Evolutionary conservation across 352 stramenopile species (phyloP), one percentile per base, ranked within the genome.

Genomic region (Phytophthora podocarpi): DNA sequence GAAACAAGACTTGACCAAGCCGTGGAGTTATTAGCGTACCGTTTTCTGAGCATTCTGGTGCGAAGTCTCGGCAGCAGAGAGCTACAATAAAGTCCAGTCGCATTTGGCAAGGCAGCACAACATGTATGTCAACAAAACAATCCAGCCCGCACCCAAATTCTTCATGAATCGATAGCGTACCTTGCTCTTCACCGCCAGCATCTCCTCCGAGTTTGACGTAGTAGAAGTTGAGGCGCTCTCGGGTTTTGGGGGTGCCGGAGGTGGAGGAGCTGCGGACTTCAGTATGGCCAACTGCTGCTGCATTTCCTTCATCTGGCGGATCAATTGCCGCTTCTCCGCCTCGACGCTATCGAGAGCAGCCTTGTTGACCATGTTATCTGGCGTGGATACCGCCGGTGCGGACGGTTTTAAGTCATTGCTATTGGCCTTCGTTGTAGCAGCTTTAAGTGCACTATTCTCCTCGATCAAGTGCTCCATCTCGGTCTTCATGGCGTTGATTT

Each of bases 381-480:
- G 23, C 5, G 31, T 11, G 0, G 36, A 16, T 10, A 45, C 27
- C 13, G 10, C 30, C 15, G 32, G 40, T n/a, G 47, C 3, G 16
- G 58, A 24, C 0, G 52, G 12, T 13, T 68, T 64, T 1, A 21
- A 39, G 11, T 61, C 46, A 5, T 30, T 71, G 26, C 21, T 63
- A 4, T 13, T 52, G 10, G 34, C 5, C 24, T 64, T 60, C 9
- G 48, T 49, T 30, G 52, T 36, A 27, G 42, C 46, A 24, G 60
- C 64, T 47, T 76, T 70, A 0, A 93, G 63, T 15, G 56, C 20
- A 50, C 79, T 85, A 55, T 93, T 93, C 30, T 93, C 82, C 16
- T 87, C 78, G 31, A 85, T 70, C 34, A 90, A 80, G 2, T 76
- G 74, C 39, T 90, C 78, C 57, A 93, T 88, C 40, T 93, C 82